Evolutionary conservation across 768 basidiomycete species (phyloP).

Genomic region (Pleurotus citrinopileatus): DNA sequence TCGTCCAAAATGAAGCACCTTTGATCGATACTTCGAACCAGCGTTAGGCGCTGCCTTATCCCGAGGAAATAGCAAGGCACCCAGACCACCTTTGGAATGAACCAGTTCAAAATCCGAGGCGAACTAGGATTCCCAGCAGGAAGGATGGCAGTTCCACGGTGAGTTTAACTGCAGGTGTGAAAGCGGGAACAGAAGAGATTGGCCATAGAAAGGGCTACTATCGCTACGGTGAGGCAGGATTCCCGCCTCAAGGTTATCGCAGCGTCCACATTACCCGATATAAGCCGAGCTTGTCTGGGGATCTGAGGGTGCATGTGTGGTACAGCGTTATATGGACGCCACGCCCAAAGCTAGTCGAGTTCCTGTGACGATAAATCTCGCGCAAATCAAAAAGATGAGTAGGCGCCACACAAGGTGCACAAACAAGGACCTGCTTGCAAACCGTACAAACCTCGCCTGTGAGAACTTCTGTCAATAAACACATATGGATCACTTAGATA

Average conservation of each 20-base stretch:
- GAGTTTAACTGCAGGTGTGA: not conserved
- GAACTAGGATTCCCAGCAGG: not conserved
- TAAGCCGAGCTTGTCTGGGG: not conserved
- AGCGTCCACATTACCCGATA: not conserved
- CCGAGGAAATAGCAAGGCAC: not conserved
- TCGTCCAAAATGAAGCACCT: not conserved
- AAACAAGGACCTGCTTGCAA: not conserved
- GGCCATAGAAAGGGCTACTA: not conserved
- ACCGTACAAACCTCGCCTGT: not conserved
- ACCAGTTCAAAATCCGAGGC: not conserved
- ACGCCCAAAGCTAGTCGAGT: not conserved
- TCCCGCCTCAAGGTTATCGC: not conserved
- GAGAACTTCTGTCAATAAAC: conserved; percentile 1
- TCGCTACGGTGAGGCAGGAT: not conserved
- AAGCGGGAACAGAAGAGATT: not conserved
- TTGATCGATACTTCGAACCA: not conserved
- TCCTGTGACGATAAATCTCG: not conserved
- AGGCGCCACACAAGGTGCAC: not conserved
- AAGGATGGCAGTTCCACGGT: not conserved
- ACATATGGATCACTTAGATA: not conserved
- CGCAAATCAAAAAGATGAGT: conserved; percentile 3
- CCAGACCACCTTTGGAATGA: not conserved
- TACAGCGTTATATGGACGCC: not conserved
- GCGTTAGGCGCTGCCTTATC: not conserved
- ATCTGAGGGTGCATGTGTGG: not conserved